Conservation (phyloP, 345 rosid genomes). For the Pugionium cornutum region DNA sequence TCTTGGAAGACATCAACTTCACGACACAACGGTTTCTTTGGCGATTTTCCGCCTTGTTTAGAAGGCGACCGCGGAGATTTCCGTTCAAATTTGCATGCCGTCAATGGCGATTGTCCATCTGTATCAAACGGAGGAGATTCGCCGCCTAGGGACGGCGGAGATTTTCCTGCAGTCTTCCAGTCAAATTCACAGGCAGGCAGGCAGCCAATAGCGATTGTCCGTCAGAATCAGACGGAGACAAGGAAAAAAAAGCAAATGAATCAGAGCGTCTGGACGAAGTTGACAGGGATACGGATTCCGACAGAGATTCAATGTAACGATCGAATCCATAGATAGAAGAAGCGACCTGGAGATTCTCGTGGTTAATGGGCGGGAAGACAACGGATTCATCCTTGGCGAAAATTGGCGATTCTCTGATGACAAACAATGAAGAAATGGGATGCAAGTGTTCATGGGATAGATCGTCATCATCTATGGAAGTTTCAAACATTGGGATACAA, state of each 20-base stretch:
- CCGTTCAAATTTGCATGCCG: not conserved
- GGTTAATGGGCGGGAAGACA: constrained; percentile 54
- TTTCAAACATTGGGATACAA: constrained; percentile 29
- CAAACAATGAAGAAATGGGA: constrained; percentile 41
- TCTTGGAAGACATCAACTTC: constrained; percentile 7
- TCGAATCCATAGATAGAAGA: constrained; percentile 26
- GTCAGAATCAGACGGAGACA: constrained; percentile 33
- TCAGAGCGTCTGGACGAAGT: constrained; percentile 30
- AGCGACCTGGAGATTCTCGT: constrained; percentile 51
- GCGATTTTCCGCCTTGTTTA: not conserved
- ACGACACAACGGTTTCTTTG: constrained; percentile 7
- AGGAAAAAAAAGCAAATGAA: constrained; percentile 30
- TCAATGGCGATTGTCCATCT: not conserved
- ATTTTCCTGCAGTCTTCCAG: constrained; percentile 1
- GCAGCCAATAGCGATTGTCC: constrained; percentile 1
- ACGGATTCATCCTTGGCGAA: constrained; percentile 29
- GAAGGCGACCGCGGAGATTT: constrained; percentile 14
- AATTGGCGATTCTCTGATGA: constrained; percentile 45
- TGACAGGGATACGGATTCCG: constrained; percentile 22
- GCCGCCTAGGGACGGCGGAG: too few species aligned
- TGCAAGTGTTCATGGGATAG: constrained; percentile 1
- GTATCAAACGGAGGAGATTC: too few species aligned
- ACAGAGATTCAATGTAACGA: constrained; percentile 17
- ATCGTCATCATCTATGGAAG: constrained; percentile 22
- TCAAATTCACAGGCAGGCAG: not conserved